A percentile compares a stretch with the other conserved stretches of the same genome.
Conservation (phyloP, 2,329 filamentous ascomycete genomes). For the Colletotrichum euphorbiae region DNA sequence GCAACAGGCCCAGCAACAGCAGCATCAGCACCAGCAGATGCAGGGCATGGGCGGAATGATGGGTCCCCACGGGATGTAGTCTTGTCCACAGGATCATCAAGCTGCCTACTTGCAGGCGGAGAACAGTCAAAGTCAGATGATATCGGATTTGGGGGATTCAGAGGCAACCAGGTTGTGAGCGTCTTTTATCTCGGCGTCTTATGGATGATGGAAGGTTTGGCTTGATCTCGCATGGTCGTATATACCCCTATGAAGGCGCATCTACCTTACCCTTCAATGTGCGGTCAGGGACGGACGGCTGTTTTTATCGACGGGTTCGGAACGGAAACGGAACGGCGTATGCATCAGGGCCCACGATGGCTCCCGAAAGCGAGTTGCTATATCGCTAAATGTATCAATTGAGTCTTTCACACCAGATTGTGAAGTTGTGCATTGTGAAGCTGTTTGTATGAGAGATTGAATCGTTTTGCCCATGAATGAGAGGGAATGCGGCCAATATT, state of each 20-base stretch:
- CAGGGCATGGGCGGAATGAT: conserved; percentile 68
- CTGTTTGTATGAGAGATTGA: too few relatives aligned
- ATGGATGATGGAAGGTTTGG: conserved; percentile 17
- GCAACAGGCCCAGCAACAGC: conserved; percentile 48
- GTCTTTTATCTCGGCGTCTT: conserved; percentile 34
- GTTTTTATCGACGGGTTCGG: conserved; percentile 9
- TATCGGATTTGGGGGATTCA: background rate
- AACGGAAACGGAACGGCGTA: conserved; percentile 21
- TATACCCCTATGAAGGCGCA: conserved; percentile 41
- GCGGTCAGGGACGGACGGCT: conserved; percentile 36
- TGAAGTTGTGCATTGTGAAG: background rate
- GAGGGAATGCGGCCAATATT: too few relatives aligned
- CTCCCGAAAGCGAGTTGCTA: conserved; percentile 24
- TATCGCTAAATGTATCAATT: conserved; percentile 32
- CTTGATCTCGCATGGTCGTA: conserved; percentile 38
- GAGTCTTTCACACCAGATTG: background rate
- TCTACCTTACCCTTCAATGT: conserved; percentile 35
- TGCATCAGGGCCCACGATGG: conserved; percentile 9
- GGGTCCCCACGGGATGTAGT: conserved; percentile 62
- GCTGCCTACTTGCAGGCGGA: too few relatives aligned
- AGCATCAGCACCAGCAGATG: conserved; percentile 52
- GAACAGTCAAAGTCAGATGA: background rate
- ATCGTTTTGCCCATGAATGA: too few relatives aligned
- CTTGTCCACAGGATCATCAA: background rate
- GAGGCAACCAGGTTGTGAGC: conserved; percentile 15